Evolutionary conservation across 2,329 filamentous ascomycete genomes (phyloP).

Genomic region (Balansia obtecta): DNA sequence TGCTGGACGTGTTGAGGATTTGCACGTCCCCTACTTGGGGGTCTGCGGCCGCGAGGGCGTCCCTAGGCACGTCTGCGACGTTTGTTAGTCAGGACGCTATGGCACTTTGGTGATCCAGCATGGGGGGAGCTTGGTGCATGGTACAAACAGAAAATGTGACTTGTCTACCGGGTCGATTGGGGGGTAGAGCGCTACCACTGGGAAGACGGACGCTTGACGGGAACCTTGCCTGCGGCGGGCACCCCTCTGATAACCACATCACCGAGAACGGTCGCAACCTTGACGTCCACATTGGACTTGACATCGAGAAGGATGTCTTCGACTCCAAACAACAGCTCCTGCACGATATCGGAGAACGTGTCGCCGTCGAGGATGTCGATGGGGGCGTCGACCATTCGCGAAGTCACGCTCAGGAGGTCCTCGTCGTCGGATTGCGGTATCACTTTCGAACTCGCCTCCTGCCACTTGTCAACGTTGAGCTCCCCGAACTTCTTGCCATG

Average conservation of each 20-base stretch:
- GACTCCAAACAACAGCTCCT: constrained; percentile 64
- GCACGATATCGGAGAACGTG: constrained; percentile 70
- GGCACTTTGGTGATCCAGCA: constrained; percentile 10
- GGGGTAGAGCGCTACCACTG: constrained; percentile 15
- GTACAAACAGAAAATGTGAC: constrained; percentile 12
- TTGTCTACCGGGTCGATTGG: constrained; percentile 13
- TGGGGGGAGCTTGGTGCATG: constrained; percentile 2
- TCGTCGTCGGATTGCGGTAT: constrained; percentile 43
- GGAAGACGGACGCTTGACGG: constrained; percentile 79
- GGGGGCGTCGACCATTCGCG: constrained; percentile 65
- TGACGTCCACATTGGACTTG: constrained; percentile 69
- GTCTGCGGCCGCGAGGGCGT: constrained; percentile 32
- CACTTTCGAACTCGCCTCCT: constrained; percentile 68
- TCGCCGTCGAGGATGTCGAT: constrained; percentile 70
- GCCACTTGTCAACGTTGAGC: constrained; percentile 71
- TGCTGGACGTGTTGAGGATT: constrained; percentile 59
- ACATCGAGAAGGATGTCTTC: constrained; percentile 60
- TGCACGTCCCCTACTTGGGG: constrained; percentile 60
- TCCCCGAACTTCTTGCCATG: constrained; percentile 65
- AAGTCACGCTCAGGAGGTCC: constrained; percentile 59
- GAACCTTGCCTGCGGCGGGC: constrained; percentile 73
- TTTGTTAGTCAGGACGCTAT: constrained; percentile 20
- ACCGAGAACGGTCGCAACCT: constrained; percentile 71
- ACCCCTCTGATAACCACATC: constrained; percentile 70
- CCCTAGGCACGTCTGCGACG: constrained; percentile 43